These are phyloP conservation scores for Pueraria montana DNA, from an alignment of 306 rosid genomes.

Conservation along the genomic window DNA sequence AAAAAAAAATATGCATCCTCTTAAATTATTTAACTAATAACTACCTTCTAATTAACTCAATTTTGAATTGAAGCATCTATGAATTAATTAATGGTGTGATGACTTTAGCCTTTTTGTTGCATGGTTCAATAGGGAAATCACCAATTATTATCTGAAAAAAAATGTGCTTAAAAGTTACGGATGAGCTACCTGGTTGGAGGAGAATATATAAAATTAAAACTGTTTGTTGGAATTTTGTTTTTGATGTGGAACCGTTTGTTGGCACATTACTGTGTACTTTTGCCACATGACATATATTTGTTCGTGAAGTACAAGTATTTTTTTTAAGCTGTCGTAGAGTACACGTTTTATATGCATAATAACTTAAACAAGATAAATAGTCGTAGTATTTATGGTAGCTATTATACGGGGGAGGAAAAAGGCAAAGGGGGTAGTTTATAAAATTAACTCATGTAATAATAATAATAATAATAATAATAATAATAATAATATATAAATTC, in stretches of 20 bases:
- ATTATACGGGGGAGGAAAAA: not conserved
- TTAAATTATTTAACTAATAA: not conserved
- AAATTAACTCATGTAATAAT: not conserved
- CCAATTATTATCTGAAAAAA: not conserved
- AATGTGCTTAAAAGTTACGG: slow-evolving; percentile 4
- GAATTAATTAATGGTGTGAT: not conserved
- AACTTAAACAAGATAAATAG: not conserved
- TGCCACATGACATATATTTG: slow-evolving; percentile 41
- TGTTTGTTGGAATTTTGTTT: slow-evolving; percentile 31
- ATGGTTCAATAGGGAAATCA: not conserved
- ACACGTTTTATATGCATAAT: slow-evolving; percentile 31
- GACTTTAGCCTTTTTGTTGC: not conserved
- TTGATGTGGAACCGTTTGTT: slow-evolving; percentile 37
- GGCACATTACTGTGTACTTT: slow-evolving; percentile 31
- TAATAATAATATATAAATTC: slow-evolving; percentile 28
- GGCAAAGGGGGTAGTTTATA: not conserved
- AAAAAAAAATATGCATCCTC: not conserved
- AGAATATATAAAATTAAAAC: not conserved
- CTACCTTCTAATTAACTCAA: slow-evolving; percentile 9
- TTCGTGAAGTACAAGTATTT: slow-evolving; percentile 30
- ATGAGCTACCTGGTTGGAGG: slow-evolving; percentile 22
- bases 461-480: not conserved
- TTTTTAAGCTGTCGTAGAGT: slow-evolving; percentile 19
- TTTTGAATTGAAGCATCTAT: not conserved
- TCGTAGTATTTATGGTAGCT: not conserved